Base-by-base conservation (phyloP, 768 basidiomycete genomes). In the Gymnopilus junonius region DNA sequence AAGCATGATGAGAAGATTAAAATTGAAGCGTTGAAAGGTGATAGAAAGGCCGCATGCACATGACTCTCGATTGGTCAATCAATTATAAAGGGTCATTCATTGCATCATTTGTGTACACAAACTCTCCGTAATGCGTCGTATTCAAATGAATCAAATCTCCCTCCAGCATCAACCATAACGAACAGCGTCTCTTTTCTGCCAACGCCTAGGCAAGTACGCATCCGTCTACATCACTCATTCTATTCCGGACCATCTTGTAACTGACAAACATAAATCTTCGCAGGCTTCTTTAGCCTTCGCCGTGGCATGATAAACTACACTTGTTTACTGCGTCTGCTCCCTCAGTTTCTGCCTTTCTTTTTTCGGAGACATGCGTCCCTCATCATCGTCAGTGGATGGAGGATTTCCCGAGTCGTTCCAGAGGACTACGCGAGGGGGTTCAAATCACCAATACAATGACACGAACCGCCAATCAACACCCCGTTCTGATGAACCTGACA, bases 361-460 rank as follows among this genome's bases (percentile, higher is more conserved):
- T 42, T 23, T 55, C 50, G 27, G 37, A 40, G 20, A 46, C 25
- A 37, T 37, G 12, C 20, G 29, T 34, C 37, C 21, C 21, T 59
- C 32, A 34, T 21, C 42, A 48, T n/a, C 37, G 23, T 48, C 51
- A 17, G 27, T 20, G 56, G 23, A 40, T n/a, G 37, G 55, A 60
- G 65, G 66, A 32, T 70, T 70, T 60, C 70, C 70, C 1, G 70
- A 70, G 25, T 71, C 70, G 0, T 71, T 70, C 40, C 66, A 66
- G 27, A 63, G 70, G 37, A 70, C 66, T 14, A 59, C 65, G 11
- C 58, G 61, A 12, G 34, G 55, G 31, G 60, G 61, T 8, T 58
- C 55, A 29, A 43, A 55, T 27, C 64, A 60, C 25, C 46, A 15
- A 25, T 39, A 48, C 23, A 55, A 60, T 8, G 66, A 59, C 48